Evolutionary conservation across 129 eudicot genomes (phyloP).

Genomic region (Pulicaria dysenterica): DNA sequence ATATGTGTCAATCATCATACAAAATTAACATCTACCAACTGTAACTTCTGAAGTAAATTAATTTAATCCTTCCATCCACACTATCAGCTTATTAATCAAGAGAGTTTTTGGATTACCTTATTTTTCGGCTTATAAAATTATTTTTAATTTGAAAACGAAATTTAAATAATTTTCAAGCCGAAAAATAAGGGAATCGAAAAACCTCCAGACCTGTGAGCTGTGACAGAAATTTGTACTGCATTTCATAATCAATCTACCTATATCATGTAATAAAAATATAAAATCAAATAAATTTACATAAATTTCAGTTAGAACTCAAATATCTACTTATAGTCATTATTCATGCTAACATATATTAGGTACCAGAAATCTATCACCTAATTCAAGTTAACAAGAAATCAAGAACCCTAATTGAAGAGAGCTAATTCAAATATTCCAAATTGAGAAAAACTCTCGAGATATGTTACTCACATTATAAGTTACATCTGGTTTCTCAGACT

Average conservation of each 20-base stretch:
- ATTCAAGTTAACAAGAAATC: not conserved
- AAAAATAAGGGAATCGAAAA: no score
- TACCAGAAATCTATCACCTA: no score
- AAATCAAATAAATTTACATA: not conserved
- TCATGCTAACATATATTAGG: no score
- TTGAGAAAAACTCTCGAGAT: not conserved
- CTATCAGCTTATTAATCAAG: not conserved
- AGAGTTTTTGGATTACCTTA: not conserved
- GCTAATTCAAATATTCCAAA: not conserved
- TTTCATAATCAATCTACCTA: not conserved
- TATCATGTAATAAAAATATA: not conserved
- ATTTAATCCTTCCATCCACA: not conserved
- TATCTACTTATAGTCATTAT: no score
- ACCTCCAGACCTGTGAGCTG: no score
- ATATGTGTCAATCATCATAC: not conserved
- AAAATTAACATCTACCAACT: not conserved
- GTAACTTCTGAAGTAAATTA: not conserved
- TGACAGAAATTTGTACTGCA: no score
- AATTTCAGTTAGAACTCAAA: not conserved
- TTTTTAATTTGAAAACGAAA: no score
- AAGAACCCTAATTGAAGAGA: slow-evolving; percentile 13
- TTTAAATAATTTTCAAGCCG: no score
- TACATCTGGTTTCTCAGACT: slow-evolving; percentile 91
- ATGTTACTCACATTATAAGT: slow-evolving; percentile 56
- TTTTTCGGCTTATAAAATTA: no score